Evolutionary conservation across 2,329 filamentous ascomycete species (phyloP).

Genomic region (Beauveria brongniartii): DNA sequence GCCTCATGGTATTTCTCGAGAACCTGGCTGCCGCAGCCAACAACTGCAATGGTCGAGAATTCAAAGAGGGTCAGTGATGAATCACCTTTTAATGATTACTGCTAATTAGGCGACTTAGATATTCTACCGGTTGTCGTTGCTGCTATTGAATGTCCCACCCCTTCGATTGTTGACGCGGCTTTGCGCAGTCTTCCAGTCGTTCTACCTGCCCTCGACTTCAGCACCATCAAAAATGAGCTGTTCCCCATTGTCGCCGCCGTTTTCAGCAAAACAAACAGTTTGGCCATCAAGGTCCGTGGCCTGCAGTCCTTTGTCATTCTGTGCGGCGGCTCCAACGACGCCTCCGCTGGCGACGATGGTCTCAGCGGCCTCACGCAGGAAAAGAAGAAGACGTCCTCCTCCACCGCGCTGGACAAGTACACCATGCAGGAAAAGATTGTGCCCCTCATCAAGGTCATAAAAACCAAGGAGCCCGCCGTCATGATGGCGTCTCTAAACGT

Average conservation of each 20-base stretch:
- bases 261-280: conserved; percentile 86
- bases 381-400: conserved; percentile 55
- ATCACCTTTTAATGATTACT: background rate
- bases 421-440: conserved; percentile 98
- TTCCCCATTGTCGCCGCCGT: conserved; percentile 87
- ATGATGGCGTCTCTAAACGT: conserved; percentile 91
- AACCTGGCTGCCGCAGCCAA: conserved; percentile 67
- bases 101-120: conserved; percentile 40
- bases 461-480: conserved; percentile 94
- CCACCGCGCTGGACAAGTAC: conserved; percentile 87
- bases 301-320: conserved; percentile 84
- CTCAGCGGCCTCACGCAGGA: conserved; percentile 61
- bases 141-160: conserved; percentile 81
- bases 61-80: conserved; percentile 70
- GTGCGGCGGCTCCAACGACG: conserved; percentile 64
- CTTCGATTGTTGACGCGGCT: conserved; percentile 79
- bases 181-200: conserved; percentile 70
- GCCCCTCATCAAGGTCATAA: conserved; percentile 83
- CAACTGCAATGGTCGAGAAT: conserved; percentile 84
- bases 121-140: conserved; percentile 79
- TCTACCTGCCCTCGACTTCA: conserved; percentile 88
- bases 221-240: conserved; percentile 91
- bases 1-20: conserved; percentile 84
- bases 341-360: conserved; percentile 52
- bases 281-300: conserved; percentile 89